Percentiles rank a stretch among this genome's conserved stretches.
Evolutionary conservation across 345 rosid species (phyloP).

Genomic region (Eucalyptus sp.): DNA sequence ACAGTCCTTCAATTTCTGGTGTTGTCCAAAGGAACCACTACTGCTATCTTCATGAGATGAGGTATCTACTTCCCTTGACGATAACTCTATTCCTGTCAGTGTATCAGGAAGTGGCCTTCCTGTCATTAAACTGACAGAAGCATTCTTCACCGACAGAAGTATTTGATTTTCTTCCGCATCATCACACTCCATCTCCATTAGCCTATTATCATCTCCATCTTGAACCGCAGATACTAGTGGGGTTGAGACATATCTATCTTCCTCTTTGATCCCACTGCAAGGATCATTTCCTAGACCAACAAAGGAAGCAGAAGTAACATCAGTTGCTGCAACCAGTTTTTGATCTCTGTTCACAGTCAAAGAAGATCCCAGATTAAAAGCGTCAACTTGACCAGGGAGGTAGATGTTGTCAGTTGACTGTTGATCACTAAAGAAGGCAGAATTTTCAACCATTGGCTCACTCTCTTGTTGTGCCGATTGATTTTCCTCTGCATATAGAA

Average conservation of each 20-base stretch:
- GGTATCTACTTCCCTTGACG: not conserved
- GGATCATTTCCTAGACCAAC: not conserved
- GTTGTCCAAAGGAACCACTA: constrained; percentile 1
- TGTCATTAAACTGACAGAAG: not conserved
- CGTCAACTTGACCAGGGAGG: constrained; percentile 12
- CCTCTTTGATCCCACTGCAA: constrained; percentile 7
- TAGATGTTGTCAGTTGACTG: constrained; percentile 5
- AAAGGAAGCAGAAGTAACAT: not conserved
- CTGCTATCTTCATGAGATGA: not conserved
- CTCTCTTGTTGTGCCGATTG: not conserved
- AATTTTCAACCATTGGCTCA: not conserved
- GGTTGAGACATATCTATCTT: constrained; percentile 3
- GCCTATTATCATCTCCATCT: constrained; percentile 11
- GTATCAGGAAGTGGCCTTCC: not conserved
- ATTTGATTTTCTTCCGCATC: not conserved
- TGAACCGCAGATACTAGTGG: constrained; percentile 4
- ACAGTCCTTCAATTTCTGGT: not conserved
- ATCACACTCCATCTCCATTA: constrained; percentile 6
- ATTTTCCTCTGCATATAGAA: constrained; percentile 3
- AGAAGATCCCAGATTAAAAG: not conserved
- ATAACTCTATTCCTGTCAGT: not conserved
- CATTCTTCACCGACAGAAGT: not conserved
- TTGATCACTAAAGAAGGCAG: not conserved
- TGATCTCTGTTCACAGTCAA: not conserved
- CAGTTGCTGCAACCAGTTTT: constrained; percentile 1